Evolutionary conservation across 108 stramenopile genomes (phyloP), one percentile per base, ranked within the genome.

Genomic region (Discostella stelligeroides): DNA sequence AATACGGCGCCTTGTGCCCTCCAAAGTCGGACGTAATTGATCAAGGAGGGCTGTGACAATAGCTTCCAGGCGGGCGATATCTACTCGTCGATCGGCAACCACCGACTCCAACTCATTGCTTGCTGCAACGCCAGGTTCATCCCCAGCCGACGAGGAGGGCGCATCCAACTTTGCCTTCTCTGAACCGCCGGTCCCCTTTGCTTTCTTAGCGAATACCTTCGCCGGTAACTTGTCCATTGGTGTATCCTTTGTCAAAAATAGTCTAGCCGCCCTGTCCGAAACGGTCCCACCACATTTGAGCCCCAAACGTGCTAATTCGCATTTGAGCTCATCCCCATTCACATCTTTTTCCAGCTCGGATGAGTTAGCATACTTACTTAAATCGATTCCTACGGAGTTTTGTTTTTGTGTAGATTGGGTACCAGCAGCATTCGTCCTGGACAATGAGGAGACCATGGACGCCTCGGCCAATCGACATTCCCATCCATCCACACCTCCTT

Each of bases 281-380:
- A 86, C 68, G 1, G 94, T 95, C 0, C 98, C 98, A 25, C 98
- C 98, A 80, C 95, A 97, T 87, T 99, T 99, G 25, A 98, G 68
- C 29, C 96, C 97, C 57, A 96, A 73, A 21, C 94, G 86, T 50
- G 85, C 70, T 27, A 99, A 76, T 49, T 92, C 96, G 13, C 82
- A 84, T 80, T 97, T 98, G 51, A 98, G 68, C 34, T 75, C 67
- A 63, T 96, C 95, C 27, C 84, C 87, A 28, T 89, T 92, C 23
- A 99, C 68, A 1, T 66, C 76, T 49, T 91, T 72, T 63, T 79
- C 81, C 46, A 95, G 68, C 5, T 87, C 86, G 28, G 79, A 73
- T 5, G 88, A 73, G 1, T 87, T 77, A 13, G 68, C 48, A 57
- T 79, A 95, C 34, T 79, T 64, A 13, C 80, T 65, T 23, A 95